Percentiles rank a stretch among this genome's conserved stretches.
These are phyloP conservation scores for Scytalidium lignicola DNA, from an alignment of 2,329 filamentous ascomycete genomes.

Conservation along the genomic window DNA sequence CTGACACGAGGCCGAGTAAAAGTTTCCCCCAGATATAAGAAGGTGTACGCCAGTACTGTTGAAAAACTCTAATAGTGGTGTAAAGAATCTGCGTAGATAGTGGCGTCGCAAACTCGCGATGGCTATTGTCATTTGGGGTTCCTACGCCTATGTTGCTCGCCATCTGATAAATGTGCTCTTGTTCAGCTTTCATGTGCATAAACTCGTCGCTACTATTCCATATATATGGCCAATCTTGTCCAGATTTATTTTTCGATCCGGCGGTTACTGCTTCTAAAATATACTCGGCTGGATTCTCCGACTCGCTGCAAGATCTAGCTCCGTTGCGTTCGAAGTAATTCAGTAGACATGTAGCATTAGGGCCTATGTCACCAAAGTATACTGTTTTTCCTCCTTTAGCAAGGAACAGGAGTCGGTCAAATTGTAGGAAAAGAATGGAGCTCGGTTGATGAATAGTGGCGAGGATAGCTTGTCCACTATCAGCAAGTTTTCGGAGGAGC, in stretches of 20 bases:
- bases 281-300: too few species aligned
- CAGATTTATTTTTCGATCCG: too few species aligned
- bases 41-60: slow-evolving; percentile 63
- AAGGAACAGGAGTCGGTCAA: slow-evolving; percentile 58
- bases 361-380: slow-evolving; percentile 61
- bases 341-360: slow-evolving; percentile 48
- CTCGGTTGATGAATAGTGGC: slow-evolving; percentile 50
- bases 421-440: slow-evolving; percentile 43
- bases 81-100: too few species aligned
- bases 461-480: slow-evolving; percentile 43
- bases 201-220: too few species aligned
- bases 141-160: too few species aligned
- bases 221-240: too few species aligned
- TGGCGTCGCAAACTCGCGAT: too few species aligned
- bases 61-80: too few species aligned
- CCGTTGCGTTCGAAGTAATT: slow-evolving; percentile 47
- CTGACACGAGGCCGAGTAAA: slow-evolving; percentile 39
- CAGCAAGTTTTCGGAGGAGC: slow-evolving; percentile 54
- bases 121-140: too few species aligned
- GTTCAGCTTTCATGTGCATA: too few species aligned
- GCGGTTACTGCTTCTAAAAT: slow-evolving; percentile 4
- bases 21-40: slow-evolving; percentile 68
- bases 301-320: too few species aligned
- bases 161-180: too few species aligned
- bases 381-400: slow-evolving; percentile 58